Evolutionary conservation across 225 moss, liverwort and hornwort species (phyloP).

Genomic region (Physcomitrium patens): DNA sequence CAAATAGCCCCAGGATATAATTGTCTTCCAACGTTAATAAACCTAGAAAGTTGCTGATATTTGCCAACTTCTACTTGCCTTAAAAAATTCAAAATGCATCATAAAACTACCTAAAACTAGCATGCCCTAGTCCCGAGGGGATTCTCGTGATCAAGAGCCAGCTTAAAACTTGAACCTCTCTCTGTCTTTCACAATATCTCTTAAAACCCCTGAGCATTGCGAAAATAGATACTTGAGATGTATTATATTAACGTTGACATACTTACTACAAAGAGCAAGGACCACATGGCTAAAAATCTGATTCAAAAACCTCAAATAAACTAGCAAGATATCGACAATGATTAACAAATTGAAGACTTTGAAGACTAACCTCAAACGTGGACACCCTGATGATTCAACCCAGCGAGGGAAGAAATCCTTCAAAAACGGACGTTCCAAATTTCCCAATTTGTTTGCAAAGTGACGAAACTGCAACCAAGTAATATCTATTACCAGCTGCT

Average conservation of each 20-base stretch:
- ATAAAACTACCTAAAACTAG: conserved; percentile 18
- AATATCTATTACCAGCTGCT: conserved; percentile 17
- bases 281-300: too few relatives aligned
- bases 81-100: conserved; percentile 15
- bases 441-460: conserved; percentile 97
- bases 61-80: not conserved
- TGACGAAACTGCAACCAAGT: conserved; percentile 85
- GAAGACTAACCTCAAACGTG: conserved; percentile 79
- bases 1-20: conserved; percentile 31
- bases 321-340: conserved; percentile 21
- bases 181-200: not conserved
- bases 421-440: conserved; percentile 93
- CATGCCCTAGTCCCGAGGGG: not conserved
- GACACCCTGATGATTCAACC: conserved; percentile 99
- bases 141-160: conserved; percentile 9
- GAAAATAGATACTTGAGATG: too few relatives aligned
- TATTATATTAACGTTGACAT: too few relatives aligned
- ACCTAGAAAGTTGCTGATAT: not conserved
- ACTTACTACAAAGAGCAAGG: too few relatives aligned
- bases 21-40: not conserved
- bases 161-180: not conserved
- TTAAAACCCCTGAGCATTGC: conserved; percentile 4
- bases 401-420: conserved; percentile 99
- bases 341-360: conserved; percentile 27
- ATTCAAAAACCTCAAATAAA: not conserved